Conservation (phyloP, 1,284 basidiomycete genomes). For the Tilletia indica region DNA sequence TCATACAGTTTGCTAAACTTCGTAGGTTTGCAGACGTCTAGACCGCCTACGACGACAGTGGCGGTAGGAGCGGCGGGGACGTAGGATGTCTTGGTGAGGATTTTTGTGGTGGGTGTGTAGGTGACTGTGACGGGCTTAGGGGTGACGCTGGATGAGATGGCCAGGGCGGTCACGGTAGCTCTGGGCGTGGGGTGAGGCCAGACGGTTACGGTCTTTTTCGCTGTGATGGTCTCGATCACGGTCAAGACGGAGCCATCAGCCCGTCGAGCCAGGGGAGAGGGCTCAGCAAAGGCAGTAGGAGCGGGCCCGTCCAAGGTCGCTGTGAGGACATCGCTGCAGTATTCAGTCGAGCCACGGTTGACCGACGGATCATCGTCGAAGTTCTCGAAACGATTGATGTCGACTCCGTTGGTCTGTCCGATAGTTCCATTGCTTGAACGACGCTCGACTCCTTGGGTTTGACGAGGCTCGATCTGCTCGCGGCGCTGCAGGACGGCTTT, state of each 20-base stretch:
- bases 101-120: not conserved
- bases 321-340: slow-evolving; percentile 14
- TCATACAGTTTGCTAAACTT: not conserved
- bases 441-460: not conserved
- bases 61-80: not conserved
- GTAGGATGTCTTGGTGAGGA: not conserved
- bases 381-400: not conserved
- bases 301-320: not conserved
- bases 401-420: not conserved
- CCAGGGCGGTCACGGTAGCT: not conserved
- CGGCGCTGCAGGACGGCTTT: not conserved
- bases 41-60: slow-evolving; percentile 1
- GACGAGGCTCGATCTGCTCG: not conserved
- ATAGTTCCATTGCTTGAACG: not conserved
- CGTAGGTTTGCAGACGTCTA: slow-evolving; percentile 6
- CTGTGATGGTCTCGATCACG: too few relatives aligned
- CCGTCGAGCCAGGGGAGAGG: too few relatives aligned
- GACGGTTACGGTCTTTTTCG: not conserved
- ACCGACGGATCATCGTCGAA: not conserved
- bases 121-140: not conserved
- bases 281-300: not conserved
- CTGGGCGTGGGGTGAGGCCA: not conserved
- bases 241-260: not conserved
- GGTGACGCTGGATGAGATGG: not conserved
- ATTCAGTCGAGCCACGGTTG: not conserved